Percentiles rank a stretch among this genome's conserved stretches.
Evolutionary conservation across 2,329 filamentous ascomycete genomes (phyloP).

Genomic region (Dryadomyces quercivorus): DNA sequence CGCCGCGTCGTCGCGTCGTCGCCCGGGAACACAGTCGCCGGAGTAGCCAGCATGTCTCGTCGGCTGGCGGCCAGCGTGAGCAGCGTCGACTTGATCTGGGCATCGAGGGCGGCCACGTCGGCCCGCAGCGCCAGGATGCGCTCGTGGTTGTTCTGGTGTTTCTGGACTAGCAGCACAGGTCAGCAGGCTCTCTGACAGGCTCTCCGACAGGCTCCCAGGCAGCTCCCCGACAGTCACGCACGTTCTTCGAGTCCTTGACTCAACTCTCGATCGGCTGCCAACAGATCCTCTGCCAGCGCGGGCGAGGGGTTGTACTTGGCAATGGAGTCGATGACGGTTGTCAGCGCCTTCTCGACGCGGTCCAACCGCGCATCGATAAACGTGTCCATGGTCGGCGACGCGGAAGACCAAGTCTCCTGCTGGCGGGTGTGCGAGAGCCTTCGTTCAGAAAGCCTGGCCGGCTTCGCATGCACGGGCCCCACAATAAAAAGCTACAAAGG

Average conservation of each 20-base stretch:
- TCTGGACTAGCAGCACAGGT: conserved; percentile 39
- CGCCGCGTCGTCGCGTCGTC: conserved; percentile 14
- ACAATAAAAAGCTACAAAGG: conserved; percentile 3
- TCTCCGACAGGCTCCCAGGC: too few relatives aligned
- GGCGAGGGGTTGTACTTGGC: conserved; percentile 69
- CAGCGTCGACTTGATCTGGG: conserved; percentile 60
- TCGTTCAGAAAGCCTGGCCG: neutral
- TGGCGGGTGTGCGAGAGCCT: neutral
- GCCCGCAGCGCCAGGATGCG: conserved; percentile 56
- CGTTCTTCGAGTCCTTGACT: conserved; percentile 52
- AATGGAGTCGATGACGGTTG: conserved; percentile 64
- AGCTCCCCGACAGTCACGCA: too few relatives aligned
- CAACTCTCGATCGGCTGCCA: conserved; percentile 58
- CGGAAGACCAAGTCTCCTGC: neutral
- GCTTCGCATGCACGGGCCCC: neutral
- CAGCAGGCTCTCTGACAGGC: neutral
- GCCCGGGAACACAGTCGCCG: conserved; percentile 42
- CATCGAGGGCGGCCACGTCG: conserved; percentile 52
- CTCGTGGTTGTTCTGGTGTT: conserved; percentile 62
- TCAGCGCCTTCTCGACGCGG: conserved; percentile 53
- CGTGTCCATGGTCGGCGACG: conserved; percentile 39
- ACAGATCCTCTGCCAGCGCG: conserved; percentile 54
- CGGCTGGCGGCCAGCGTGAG: conserved; percentile 59
- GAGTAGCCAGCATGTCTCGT: conserved; percentile 55
- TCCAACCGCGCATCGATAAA: conserved; percentile 51